A percentile compares a stretch with the other conserved stretches of the same genome.
phyloP scores from a whole-genome alignment of 2,329 filamentous ascomycete species.

The Huntiella moniliformis region DNA sequence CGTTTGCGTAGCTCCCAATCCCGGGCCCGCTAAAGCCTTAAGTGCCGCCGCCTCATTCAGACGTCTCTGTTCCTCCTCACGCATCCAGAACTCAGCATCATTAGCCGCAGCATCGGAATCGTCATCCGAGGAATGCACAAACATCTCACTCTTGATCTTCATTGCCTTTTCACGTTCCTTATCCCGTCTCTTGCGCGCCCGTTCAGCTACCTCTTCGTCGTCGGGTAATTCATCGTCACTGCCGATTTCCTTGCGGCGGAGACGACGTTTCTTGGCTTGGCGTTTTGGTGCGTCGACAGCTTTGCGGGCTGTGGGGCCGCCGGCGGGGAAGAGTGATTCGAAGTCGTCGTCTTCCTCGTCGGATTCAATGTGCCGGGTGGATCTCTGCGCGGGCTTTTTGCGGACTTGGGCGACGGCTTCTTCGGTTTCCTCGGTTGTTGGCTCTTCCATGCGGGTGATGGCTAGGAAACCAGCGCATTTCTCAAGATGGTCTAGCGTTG shows the following conservation, averaged over 20 bases:
- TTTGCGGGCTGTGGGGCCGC: slow-evolving; percentile 41
- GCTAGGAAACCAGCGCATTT: slow-evolving; percentile 36
- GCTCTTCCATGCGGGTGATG: slow-evolving; percentile 58
- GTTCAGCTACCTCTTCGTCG: slow-evolving; percentile 46
- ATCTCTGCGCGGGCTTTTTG: slow-evolving; percentile 16
- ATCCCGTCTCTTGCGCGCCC: slow-evolving; percentile 40
- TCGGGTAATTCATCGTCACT: slow-evolving; percentile 27
- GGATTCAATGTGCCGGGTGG: slow-evolving; percentile 43
- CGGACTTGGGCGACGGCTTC: slow-evolving; percentile 48
- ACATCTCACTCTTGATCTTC: slow-evolving; percentile 70
- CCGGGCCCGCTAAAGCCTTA: background rate
- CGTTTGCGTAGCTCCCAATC: background rate
- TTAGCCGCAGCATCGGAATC: slow-evolving; percentile 65
- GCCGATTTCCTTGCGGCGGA: slow-evolving; percentile 27
- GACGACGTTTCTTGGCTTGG: slow-evolving; percentile 17
- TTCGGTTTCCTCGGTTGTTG: slow-evolving; percentile 60
- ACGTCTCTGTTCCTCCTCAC: slow-evolving; percentile 38
- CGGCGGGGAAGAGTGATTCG: slow-evolving; percentile 48
- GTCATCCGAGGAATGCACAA: slow-evolving; percentile 70
- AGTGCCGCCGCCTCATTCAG: slow-evolving; percentile 11
- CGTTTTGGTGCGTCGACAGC: slow-evolving; percentile 35
- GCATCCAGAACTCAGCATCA: slow-evolving; percentile 52
- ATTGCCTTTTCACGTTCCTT: slow-evolving; percentile 58
- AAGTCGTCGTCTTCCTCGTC: slow-evolving; percentile 37
- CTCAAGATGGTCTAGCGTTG: slow-evolving; percentile 46